Percentiles rank a stretch among this genome's conserved stretches.
phyloP scores from a whole-genome alignment of 2,329 filamentous ascomycete species.

The Scytalidium sp. region DNA sequence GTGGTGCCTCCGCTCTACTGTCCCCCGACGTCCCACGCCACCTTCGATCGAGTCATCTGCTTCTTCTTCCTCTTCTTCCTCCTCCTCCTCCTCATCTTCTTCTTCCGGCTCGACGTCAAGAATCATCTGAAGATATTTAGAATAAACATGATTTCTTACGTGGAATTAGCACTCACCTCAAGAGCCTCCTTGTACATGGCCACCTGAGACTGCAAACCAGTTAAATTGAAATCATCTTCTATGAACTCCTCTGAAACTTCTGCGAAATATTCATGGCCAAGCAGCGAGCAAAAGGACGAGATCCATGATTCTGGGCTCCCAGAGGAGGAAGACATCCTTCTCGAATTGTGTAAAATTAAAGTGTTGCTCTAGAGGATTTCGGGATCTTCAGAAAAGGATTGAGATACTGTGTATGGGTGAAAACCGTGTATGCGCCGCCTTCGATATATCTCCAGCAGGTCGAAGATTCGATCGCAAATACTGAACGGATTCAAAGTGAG shows the following conservation, averaged over 20 bases:
- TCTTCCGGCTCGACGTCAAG: constrained; percentile 97
- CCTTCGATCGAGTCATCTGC: constrained; percentile 66
- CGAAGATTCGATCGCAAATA: not conserved
- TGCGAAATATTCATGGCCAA: constrained; percentile 98
- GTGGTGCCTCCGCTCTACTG: constrained; percentile 70
- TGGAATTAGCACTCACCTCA: constrained; percentile 53
- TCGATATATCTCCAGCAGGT: too few relatives aligned
- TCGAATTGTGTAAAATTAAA: too few relatives aligned
- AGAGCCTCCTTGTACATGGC: constrained; percentile 98
- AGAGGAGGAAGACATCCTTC: constrained; percentile 29
- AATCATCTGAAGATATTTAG: constrained; percentile 68
- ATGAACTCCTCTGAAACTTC: constrained; percentile 99
- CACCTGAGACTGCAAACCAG: constrained; percentile 90
- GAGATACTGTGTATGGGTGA: too few relatives aligned
- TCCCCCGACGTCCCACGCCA: constrained; percentile 41
- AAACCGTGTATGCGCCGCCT: too few relatives aligned
- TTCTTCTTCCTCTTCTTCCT: constrained; percentile 65
- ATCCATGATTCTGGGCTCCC: constrained; percentile 81
- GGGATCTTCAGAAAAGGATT: too few relatives aligned
- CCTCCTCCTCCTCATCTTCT: constrained; percentile 79
- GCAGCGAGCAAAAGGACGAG: constrained; percentile 89
- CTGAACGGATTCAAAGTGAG: not conserved
- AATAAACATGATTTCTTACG: constrained; percentile 13
- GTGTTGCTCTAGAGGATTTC: too few relatives aligned
- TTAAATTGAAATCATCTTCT: constrained; percentile 99